Percentiles rank a stretch among this genome's conserved stretches.
phyloP scores from a whole-genome alignment of 202 grass and related monocot species.

The Digitaria exilis region DNA sequence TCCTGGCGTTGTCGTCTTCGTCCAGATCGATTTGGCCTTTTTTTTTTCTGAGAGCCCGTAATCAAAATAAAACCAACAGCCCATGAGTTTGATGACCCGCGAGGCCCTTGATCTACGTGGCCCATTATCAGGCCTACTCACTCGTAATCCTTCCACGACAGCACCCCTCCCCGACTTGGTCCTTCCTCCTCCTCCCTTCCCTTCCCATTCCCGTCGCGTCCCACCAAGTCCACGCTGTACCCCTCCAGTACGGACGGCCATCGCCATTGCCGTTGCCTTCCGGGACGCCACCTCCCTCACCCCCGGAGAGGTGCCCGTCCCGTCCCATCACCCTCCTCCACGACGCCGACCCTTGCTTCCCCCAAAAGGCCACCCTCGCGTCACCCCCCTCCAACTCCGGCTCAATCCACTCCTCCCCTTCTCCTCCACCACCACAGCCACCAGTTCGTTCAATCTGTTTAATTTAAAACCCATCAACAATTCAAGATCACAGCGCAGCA shows the following conservation, averaged over 20 bases:
- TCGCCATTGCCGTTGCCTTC: not conserved
- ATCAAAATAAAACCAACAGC: no score
- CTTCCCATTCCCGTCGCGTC: not conserved
- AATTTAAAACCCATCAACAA: not conserved
- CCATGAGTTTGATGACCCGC: no score
- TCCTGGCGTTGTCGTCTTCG: no score
- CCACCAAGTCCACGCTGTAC: not conserved
- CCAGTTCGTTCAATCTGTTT: not conserved
- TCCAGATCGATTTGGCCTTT: no score
- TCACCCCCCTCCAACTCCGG: not conserved
- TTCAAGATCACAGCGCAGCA: not conserved
- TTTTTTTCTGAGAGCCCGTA: no score
- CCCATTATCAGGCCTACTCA: not conserved
- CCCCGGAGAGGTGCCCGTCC: not conserved
- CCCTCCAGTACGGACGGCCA: not conserved
- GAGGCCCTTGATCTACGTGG: no score
- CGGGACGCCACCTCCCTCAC: not conserved
- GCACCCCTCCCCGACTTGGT: not conserved
- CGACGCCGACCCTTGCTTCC: constrained; percentile 2
- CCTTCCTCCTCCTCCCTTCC: not conserved
- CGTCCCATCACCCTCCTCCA: not conserved
- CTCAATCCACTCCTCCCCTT: not conserved
- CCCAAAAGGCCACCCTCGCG: not conserved
- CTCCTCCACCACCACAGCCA: not conserved
- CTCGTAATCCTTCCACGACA: not conserved